Percentiles rank a stretch among this genome's conserved stretches.
Evolutionary conservation across 176 grass and related monocot species (phyloP).

Genomic region (Rhynchospora tenuis): DNA sequence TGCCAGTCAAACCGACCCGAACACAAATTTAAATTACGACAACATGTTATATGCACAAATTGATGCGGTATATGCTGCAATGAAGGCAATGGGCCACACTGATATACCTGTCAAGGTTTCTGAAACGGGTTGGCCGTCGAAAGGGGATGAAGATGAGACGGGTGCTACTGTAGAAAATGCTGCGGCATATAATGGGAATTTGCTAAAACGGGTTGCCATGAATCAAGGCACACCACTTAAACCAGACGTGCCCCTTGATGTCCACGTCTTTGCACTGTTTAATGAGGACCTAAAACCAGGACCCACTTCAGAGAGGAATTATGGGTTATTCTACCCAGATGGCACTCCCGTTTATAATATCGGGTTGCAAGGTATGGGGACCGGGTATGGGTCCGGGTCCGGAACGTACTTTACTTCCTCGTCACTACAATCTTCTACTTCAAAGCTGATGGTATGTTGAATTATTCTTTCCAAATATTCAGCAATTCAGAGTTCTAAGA

Average conservation of each 20-base stretch:
- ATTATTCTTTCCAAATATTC: slow-evolving; percentile 4
- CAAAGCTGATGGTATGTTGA: slow-evolving; percentile 33
- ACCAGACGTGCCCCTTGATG: slow-evolving; percentile 70
- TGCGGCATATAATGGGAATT: slow-evolving; percentile 68
- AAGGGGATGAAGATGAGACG: slow-evolving; percentile 60
- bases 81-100: slow-evolving; percentile 69
- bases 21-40: slow-evolving; percentile 56
- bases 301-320: slow-evolving; percentile 69
- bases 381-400: background rate
- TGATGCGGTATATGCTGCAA: slow-evolving; percentile 84
- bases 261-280: slow-evolving; percentile 82
- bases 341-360: slow-evolving; percentile 57
- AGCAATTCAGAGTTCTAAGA: background rate
- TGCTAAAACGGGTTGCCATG: slow-evolving; percentile 59
- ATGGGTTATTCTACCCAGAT: slow-evolving; percentile 66
- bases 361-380: background rate
- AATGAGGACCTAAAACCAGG: slow-evolving; percentile 73
- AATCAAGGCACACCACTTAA: slow-evolving; percentile 68
- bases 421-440: slow-evolving; percentile 33
- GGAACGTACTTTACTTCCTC: slow-evolving; percentile 30
- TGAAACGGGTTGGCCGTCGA: slow-evolving; percentile 86
- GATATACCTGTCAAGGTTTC: slow-evolving; percentile 56
- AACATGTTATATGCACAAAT: slow-evolving; percentile 94
- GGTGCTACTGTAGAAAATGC: slow-evolving; percentile 72
- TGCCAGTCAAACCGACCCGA: slow-evolving; percentile 42